A percentile compares a stretch with the other conserved stretches of the same genome.
These are phyloP conservation scores for Auricularia sp. DNA, from an alignment of 768 basidiomycete genomes.

Conservation along the genomic window DNA sequence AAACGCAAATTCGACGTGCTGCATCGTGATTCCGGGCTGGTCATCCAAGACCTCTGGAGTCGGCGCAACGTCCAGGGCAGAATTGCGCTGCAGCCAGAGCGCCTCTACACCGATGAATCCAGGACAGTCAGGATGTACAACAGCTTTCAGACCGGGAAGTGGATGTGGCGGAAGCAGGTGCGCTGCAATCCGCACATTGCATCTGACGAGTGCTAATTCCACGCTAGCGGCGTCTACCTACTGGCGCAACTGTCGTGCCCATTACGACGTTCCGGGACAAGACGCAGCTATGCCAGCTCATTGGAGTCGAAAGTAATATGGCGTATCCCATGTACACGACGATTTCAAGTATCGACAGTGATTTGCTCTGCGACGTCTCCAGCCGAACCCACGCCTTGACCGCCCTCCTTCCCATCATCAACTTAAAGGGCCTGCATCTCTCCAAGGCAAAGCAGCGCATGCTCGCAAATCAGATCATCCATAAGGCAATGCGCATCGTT, in stretches of 20 bases:
- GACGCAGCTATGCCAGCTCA: background rate
- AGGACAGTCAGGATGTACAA: background rate
- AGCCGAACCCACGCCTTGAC: background rate
- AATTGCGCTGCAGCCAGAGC: background rate
- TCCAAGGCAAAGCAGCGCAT: background rate
- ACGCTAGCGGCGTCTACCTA: background rate
- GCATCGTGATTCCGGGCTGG: background rate
- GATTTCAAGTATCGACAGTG: background rate
- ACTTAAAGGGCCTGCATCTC: background rate
- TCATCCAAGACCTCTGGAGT: background rate
- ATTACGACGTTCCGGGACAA: background rate
- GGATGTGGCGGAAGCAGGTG: background rate
- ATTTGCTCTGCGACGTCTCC: background rate
- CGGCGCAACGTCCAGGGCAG: background rate
- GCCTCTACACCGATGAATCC: background rate
- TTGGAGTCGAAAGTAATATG: background rate
- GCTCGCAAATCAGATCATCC: slow-evolving; percentile 21
- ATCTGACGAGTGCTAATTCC: too few relatives aligned
- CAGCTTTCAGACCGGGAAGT: background rate
- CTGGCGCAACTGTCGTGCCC: background rate
- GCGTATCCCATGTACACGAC: slow-evolving; percentile 1
- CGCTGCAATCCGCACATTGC: too few relatives aligned
- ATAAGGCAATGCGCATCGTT: slow-evolving; percentile 26
- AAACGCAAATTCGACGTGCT: background rate
- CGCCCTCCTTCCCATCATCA: background rate